Percentiles rank a stretch among this genome's conserved stretches.
Evolutionary conservation across 2,329 filamentous ascomycete genomes (phyloP).

Genomic region (Ceratocystis smalleyi): DNA sequence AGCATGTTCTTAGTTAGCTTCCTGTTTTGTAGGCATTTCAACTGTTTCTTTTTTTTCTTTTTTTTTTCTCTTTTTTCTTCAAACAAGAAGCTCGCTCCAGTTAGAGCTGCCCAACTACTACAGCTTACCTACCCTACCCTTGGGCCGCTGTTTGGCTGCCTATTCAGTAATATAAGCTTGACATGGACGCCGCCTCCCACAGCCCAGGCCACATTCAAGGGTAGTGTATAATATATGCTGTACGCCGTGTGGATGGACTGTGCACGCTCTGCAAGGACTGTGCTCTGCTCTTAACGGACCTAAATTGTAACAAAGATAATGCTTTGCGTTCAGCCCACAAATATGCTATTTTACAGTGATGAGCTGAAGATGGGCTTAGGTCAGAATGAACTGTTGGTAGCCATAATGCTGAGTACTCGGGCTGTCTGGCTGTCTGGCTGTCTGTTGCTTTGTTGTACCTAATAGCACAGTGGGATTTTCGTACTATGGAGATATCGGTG

Average conservation of each 20-base stretch:
- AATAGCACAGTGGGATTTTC: background rate
- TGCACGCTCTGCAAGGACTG: background rate
- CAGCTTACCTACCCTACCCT: background rate
- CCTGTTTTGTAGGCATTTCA: background rate
- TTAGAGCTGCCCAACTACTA: background rate
- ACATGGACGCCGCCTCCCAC: background rate
- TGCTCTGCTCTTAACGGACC: background rate
- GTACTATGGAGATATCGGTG: background rate
- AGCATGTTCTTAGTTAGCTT: background rate
- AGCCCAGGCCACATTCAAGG: background rate
- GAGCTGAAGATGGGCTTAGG: background rate
- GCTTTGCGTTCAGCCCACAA: background rate
- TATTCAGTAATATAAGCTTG: background rate
- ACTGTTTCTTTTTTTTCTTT: background rate
- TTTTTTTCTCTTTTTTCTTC: background rate
- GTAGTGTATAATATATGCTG: constrained; percentile 1
- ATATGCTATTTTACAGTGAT: background rate
- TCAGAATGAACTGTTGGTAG: background rate
- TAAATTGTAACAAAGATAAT: background rate
- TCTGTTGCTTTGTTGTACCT: background rate
- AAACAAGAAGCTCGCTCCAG: background rate
- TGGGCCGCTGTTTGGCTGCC: background rate
- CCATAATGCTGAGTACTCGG: background rate
- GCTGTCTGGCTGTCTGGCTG: too few species aligned
- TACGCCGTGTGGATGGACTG: background rate